Evolutionary conservation across 495 filamentous ascomycete genomes (phyloP), one percentile per base, ranked within the genome.

Genomic region (Pseudoneurospora amorphoporcata): DNA sequence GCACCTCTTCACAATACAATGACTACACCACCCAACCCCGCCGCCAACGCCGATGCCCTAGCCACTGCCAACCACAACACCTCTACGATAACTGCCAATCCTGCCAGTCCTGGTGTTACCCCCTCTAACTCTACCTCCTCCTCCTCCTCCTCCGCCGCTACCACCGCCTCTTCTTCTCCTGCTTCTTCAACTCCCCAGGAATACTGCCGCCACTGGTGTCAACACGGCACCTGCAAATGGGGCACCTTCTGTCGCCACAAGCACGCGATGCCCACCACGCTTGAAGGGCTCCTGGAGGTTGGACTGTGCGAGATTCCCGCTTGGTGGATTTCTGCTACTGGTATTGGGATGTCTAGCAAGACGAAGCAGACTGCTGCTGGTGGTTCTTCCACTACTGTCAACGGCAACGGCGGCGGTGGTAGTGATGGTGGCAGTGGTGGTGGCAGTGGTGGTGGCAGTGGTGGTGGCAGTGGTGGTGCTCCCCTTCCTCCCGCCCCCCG

Each of bases 191-290:
- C 14, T 8, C 29, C 29, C 72, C 74, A 73, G 14, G 75, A 77
- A 9, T 79, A 79, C 77, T 86, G 84, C 78, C 79, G 78, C 41
- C 79, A 85, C 77, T 85, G 83, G 81, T 83, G 82, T 76, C 75
- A 75, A 61, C 72, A 82, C 65, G 83, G 83, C 43, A 81, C 78
- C 47, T 86, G 84, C 76, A 84, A 82, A 72, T 85, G 77, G 77
- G 82, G 80, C 72, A 65, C 73, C 19, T 73, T 77, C 35, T 86
- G 84, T 75, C 79, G 79, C 32, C 83, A 80, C 77, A 72, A 73
- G 40, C 83, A 86, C 73, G 71, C 68, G 70, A 83, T 86, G 83
- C 84, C 84, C 19, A 77, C 73, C 72, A 80, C 79, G 7, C 32
- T 75, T 0, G 73, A 72, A 2, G 82, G 79, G 35, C 77, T 85